phyloP scores from a whole-genome alignment of 2,329 filamentous ascomycete genomes.

The Cladorrhinum sp. region DNA sequence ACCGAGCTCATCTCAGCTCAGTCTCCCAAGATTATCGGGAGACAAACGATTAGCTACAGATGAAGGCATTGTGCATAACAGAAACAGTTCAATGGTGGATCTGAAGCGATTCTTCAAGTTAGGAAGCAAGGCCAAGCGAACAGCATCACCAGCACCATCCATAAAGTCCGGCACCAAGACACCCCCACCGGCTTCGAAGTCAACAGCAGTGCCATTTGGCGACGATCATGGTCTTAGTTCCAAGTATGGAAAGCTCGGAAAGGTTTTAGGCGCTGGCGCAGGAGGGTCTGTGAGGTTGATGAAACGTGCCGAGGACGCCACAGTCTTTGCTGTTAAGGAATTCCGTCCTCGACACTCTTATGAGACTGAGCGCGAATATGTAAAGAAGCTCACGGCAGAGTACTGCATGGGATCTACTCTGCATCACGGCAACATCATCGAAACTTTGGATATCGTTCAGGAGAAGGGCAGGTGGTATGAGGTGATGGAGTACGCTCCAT shows the following conservation, averaged over 20 bases:
- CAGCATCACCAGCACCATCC: slow-evolving; percentile 60
- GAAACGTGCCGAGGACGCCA: slow-evolving; percentile 88
- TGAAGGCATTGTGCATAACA: slow-evolving; percentile 48
- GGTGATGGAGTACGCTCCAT: slow-evolving; percentile 98
- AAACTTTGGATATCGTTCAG: slow-evolving; percentile 93
- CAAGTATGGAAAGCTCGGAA: slow-evolving; percentile 94
- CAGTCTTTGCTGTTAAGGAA: slow-evolving; percentile 96
- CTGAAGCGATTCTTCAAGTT: slow-evolving; percentile 95
- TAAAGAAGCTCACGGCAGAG: slow-evolving; percentile 96
- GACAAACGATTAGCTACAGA: slow-evolving; percentile 51
- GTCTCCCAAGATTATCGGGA: slow-evolving; percentile 43
- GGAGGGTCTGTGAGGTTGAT: slow-evolving; percentile 92
- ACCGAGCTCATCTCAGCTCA: slow-evolving; percentile 51
- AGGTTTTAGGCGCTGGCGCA: slow-evolving; percentile 87
- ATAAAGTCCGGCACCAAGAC: slow-evolving; percentile 49
- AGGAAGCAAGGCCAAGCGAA: slow-evolving; percentile 66
- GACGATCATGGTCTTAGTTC: slow-evolving; percentile 88
- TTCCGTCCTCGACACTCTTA: slow-evolving; percentile 90
- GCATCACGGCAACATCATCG: slow-evolving; percentile 97
- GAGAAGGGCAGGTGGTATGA: slow-evolving; percentile 96
- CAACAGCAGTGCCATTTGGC: slow-evolving; percentile 77
- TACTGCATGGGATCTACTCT: slow-evolving; percentile 97
- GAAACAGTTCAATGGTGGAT: slow-evolving; percentile 85
- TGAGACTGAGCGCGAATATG: slow-evolving; percentile 92
- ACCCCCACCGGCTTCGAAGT: slow-evolving; percentile 44